These are phyloP conservation scores for Cercis canadensis DNA, from an alignment of 306 rosid genomes.

Conservation along the genomic window DNA sequence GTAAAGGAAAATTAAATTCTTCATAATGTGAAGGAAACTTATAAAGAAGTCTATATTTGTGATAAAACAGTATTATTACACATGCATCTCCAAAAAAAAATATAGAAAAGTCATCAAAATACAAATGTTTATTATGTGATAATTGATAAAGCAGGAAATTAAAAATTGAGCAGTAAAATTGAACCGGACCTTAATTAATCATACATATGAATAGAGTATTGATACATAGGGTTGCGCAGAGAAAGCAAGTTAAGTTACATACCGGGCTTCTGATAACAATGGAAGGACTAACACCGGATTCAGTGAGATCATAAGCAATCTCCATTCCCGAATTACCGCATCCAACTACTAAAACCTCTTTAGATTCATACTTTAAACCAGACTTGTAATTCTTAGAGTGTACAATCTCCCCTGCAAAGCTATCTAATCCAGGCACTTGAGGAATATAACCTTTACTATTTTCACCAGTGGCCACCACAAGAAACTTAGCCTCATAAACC, in stretches of 20 bases:
- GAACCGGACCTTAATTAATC: no score
- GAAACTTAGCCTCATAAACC: conserved; percentile 30
- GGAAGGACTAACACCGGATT: conserved; percentile 8
- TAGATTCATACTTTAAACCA: conserved; percentile 40
- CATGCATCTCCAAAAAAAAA: no score
- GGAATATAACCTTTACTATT: conserved; percentile 43
- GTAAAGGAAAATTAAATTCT: no score
- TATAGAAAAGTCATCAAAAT: no score
- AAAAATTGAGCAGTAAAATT: no score
- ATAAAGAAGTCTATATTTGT: no score
- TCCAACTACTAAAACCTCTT: conserved; percentile 66
- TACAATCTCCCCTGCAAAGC: conserved; percentile 48
- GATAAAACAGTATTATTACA: no score
- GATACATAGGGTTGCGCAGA: no score
- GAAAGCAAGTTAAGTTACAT: not conserved
- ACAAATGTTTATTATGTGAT: no score
- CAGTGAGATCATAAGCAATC: conserved; percentile 45
- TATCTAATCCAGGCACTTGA: conserved; percentile 38
- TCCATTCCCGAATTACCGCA: conserved; percentile 80
- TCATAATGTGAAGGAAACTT: no score
- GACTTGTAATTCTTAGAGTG: conserved; percentile 55
- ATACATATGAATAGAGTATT: no score
- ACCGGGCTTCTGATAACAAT: conserved; percentile 57
- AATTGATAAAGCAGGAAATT: no score
- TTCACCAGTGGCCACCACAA: conserved; percentile 54